Percentiles rank a stretch among this genome's conserved stretches.
Evolutionary conservation across 371 early-diverging fungal species (phyloP).

Genomic region (Basidiobolus meristosporus): DNA sequence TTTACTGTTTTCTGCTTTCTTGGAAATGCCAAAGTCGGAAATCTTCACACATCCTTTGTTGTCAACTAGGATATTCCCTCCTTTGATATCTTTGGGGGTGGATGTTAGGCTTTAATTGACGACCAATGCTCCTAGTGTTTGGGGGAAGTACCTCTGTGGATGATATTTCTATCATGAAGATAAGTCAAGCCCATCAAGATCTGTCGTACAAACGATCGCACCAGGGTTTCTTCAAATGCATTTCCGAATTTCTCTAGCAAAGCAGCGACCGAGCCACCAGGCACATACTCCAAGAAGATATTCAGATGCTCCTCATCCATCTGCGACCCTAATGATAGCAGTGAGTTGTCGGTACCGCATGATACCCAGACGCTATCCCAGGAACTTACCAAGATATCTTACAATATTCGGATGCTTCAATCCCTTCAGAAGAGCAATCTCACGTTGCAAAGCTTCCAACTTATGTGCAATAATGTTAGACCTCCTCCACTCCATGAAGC

Average conservation of each 20-base stretch:
- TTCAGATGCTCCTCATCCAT: slow-evolving; percentile 62
- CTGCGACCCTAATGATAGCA: slow-evolving; percentile 58
- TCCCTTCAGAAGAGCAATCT: slow-evolving; percentile 77
- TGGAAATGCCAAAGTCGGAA: slow-evolving; percentile 97
- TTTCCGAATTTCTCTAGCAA: slow-evolving; percentile 60
- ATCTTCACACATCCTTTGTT: slow-evolving; percentile 87
- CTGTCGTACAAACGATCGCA: slow-evolving; percentile 74
- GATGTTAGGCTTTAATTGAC: no score
- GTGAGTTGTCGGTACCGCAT: neutral
- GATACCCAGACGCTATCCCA: neutral
- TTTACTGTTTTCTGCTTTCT: slow-evolving; percentile 62
- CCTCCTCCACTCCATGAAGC: no score
- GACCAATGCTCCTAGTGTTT: no score
- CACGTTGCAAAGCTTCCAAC: slow-evolving; percentile 69
- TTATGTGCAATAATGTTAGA: slow-evolving; percentile 3
- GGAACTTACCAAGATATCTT: slow-evolving; percentile 54
- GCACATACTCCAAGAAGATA: slow-evolving; percentile 95
- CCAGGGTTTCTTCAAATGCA: slow-evolving; percentile 64
- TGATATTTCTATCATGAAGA: slow-evolving; percentile 85
- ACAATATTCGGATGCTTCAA: slow-evolving; percentile 89
- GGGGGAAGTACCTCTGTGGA: slow-evolving; percentile 58
- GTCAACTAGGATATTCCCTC: slow-evolving; percentile 89
- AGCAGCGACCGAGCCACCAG: slow-evolving; percentile 88
- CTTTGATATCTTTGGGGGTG: slow-evolving; percentile 61
- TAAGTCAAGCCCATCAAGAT: slow-evolving; percentile 86